Percentiles rank a stretch among this genome's conserved stretches.
These are phyloP conservation scores for Penicillium sp. DNA, from an alignment of 2,329 filamentous ascomycete genomes.

Conservation along the genomic window DNA sequence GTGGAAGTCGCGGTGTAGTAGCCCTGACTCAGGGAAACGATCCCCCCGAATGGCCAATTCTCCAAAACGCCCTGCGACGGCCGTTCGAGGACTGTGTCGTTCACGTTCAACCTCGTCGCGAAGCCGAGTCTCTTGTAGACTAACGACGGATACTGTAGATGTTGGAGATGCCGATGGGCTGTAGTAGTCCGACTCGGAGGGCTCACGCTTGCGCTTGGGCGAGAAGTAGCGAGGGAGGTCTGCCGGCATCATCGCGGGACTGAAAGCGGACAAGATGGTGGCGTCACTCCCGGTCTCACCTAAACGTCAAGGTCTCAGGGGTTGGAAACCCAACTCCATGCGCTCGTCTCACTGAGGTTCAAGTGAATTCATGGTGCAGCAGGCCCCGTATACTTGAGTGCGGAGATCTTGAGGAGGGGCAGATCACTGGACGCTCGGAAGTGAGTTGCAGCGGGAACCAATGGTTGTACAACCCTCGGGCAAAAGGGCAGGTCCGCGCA, in stretches of 20 bases:
- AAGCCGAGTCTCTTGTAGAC: constrained; percentile 31
- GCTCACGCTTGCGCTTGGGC: constrained; percentile 37
- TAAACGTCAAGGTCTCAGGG: constrained; percentile 4
- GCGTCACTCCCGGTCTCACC: constrained; percentile 16
- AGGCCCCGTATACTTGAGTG: constrained; percentile 6
- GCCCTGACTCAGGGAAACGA: constrained; percentile 16
- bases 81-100: constrained; percentile 39
- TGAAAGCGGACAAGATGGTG: constrained; percentile 18
- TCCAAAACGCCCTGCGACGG: constrained; percentile 41
- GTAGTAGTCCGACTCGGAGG: constrained; percentile 30
- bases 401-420: constrained; percentile 23
- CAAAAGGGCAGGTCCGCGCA: background rate
- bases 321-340: constrained; percentile 6
- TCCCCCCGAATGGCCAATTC: constrained; percentile 41
- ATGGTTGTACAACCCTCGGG: constrained; percentile 4
- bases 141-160: constrained; percentile 31
- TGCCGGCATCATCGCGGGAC: constrained; percentile 34
- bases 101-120: constrained; percentile 33
- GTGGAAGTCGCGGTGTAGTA: constrained; percentile 12
- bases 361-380: constrained; percentile 12
- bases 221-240: constrained; percentile 27
- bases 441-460: constrained; percentile 15
- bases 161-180: constrained; percentile 34
- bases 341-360: constrained; percentile 11
- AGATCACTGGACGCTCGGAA: constrained; percentile 20